phyloP scores from a whole-genome alignment of 176 grass and related monocot genomes.

The Themeda triandra region DNA sequence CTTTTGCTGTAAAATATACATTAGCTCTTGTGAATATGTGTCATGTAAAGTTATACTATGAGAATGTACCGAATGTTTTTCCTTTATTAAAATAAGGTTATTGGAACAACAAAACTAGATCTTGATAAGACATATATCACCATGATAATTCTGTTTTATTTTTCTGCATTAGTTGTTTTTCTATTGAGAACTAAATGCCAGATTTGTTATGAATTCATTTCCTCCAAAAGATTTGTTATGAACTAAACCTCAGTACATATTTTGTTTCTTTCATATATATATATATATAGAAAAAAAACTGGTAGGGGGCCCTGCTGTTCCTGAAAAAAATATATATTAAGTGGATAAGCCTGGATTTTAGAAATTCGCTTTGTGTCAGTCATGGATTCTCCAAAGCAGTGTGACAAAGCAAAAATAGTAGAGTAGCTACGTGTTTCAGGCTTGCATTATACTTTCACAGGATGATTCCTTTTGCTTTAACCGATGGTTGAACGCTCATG shows the following conservation, averaged over 20 bases:
- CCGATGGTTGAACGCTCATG: neutral
- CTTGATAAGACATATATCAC: neutral
- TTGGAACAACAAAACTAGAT: neutral
- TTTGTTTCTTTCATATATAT: neutral
- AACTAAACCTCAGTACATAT: neutral
- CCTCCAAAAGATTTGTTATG: too few species aligned
- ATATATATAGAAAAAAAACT: neutral
- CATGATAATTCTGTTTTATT: neutral
- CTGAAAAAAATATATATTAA: neutral
- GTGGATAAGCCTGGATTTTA: neutral
- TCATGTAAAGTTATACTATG: neutral
- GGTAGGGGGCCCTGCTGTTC: neutral
- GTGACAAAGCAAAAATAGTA: neutral
- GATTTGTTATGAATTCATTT: neutral
- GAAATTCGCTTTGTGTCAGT: neutral
- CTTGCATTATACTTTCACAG: neutral
- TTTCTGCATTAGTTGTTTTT: neutral
- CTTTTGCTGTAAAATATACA: slow-evolving; percentile 4
- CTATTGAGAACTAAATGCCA: neutral
- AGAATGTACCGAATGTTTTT: neutral
- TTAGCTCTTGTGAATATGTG: slow-evolving; percentile 10
- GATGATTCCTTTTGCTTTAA: slow-evolving; percentile 7
- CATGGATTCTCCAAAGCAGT: slow-evolving; percentile 1
- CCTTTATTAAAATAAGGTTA: neutral
- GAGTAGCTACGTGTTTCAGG: neutral